These are phyloP conservation scores for Euphorbia pulcherrima DNA, from an alignment of 345 rosid genomes.

Conservation along the genomic window DNA sequence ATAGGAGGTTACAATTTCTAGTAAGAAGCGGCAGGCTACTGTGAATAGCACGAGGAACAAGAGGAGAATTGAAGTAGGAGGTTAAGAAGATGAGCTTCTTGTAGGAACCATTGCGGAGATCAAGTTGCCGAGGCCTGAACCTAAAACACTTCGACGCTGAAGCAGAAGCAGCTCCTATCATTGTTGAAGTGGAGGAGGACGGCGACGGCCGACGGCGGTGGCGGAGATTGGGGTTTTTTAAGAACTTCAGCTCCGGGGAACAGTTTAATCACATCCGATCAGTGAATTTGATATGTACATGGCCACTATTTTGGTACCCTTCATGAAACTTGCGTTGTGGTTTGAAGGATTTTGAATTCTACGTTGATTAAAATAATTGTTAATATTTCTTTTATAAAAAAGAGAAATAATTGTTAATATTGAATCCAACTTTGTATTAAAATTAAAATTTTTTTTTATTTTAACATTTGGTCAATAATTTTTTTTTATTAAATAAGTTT, in stretches of 20 bases:
- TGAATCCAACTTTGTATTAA: too few relatives aligned
- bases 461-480: too few relatives aligned
- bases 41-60: neutral
- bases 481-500: too few relatives aligned
- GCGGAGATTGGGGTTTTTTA: neutral
- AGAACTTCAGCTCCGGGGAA: neutral
- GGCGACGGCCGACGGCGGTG: neutral
- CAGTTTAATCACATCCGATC: neutral
- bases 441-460: too few relatives aligned
- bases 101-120: constrained; percentile 3
- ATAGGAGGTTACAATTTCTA: neutral
- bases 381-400: too few relatives aligned
- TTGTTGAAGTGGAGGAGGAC: neutral
- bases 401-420: too few relatives aligned
- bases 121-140: constrained; percentile 15
- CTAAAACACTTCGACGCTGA: constrained; percentile 22
- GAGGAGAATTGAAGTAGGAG: constrained; percentile 1
- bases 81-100: neutral
- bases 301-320: too few relatives aligned
- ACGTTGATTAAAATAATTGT: too few relatives aligned
- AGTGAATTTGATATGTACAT: too few relatives aligned
- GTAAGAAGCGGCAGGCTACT: neutral
- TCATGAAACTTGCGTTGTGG: too few relatives aligned
- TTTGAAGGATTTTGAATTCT: too few relatives aligned
- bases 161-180: constrained; percentile 18